Percentiles rank a stretch among this genome's conserved stretches.
Conservation (phyloP, 2,329 filamentous ascomycete species). For the Chaetomiaceae sp. region DNA sequence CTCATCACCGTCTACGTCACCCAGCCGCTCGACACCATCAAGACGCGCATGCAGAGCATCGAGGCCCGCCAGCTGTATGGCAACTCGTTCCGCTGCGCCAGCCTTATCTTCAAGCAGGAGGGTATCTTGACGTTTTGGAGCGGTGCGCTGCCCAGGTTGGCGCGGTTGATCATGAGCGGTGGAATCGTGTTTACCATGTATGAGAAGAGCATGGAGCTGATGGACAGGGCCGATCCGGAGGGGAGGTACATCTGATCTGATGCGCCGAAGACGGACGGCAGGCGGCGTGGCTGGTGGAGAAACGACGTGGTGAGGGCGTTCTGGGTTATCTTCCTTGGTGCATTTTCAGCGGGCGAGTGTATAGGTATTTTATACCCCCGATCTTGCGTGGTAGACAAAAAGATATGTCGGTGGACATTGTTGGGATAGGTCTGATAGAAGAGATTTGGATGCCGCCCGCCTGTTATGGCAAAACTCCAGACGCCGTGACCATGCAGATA, state of each 20-base stretch:
- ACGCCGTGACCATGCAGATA: constrained; percentile 20
- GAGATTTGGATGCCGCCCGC: constrained; percentile 7
- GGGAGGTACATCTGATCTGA: constrained; percentile 79
- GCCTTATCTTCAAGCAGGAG: constrained; percentile 81
- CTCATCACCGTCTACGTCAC: constrained; percentile 82
- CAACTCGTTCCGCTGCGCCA: constrained; percentile 80
- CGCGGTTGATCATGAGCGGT: constrained; percentile 80
- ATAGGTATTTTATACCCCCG: too few relatives aligned
- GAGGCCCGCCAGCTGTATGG: constrained; percentile 77
- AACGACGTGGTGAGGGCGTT: too few relatives aligned
- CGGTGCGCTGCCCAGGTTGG: constrained; percentile 81
- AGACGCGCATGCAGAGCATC: constrained; percentile 97
- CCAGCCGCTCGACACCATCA: constrained; percentile 81
- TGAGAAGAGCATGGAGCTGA: constrained; percentile 89
- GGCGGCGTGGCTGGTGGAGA: background rate
- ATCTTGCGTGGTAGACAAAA: constrained; percentile 16
- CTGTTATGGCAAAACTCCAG: constrained; percentile 12
- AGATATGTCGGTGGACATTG: constrained; percentile 3
- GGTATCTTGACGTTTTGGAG: constrained; percentile 90
- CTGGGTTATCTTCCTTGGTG: constrained; percentile 1
- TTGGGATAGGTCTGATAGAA: background rate
- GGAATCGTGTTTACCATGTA: constrained; percentile 99
- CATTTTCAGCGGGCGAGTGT: background rate
- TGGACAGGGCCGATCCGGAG: constrained; percentile 76
- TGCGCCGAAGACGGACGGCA: constrained; percentile 9